These are phyloP conservation scores for Limnomonas spitsbergensis DNA, from an alignment of 139 green algal species.

Conservation along the genomic window DNA sequence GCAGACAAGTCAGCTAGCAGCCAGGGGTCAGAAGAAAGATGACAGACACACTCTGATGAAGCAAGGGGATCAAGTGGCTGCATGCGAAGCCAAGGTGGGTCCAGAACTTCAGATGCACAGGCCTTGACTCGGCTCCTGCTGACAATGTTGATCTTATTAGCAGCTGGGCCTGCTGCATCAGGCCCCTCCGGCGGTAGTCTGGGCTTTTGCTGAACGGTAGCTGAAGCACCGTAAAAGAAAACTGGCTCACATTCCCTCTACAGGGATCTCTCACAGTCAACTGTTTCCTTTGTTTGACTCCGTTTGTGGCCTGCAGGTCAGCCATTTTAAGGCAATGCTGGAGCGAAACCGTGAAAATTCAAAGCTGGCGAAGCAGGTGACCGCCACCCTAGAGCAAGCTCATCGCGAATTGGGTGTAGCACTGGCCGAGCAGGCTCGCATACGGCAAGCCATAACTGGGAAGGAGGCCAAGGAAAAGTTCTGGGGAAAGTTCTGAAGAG, in stretches of 20 bases:
- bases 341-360: neutral
- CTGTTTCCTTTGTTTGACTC: no score
- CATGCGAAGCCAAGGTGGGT: slow-evolving; percentile 8
- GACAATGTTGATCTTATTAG: no score
- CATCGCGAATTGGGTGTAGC: neutral
- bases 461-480: slow-evolving; percentile 2
- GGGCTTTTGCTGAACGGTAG: no score
- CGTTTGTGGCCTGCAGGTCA: no score
- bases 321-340: neutral
- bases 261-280: no score
- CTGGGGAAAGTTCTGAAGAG: neutral
- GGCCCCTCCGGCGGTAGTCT: no score
- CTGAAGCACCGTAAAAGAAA: no score
- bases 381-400: neutral
- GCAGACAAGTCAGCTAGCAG: neutral
- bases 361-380: neutral
- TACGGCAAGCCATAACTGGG: neutral
- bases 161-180: no score
- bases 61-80: slow-evolving; percentile 2
- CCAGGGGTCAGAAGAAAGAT: neutral
- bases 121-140: no score
- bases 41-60: neutral
- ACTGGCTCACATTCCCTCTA: no score
- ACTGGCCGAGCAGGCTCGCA: neutral
- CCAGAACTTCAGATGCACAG: neutral